Conservation (phyloP, 2,329 filamentous ascomycete species). For the Phialophora tarda region DNA sequence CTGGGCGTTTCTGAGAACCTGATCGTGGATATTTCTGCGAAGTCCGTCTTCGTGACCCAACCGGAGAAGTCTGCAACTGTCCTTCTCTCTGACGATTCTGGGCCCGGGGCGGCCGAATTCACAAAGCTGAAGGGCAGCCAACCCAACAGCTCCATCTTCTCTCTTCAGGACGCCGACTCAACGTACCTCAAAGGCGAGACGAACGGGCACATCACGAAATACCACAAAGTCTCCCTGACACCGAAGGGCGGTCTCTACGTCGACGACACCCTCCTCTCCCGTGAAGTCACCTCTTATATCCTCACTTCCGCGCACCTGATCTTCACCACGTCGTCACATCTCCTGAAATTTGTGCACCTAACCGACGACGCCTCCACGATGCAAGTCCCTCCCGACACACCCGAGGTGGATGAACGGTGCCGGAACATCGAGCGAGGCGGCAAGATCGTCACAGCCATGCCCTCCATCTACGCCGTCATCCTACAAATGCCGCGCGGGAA, state of each 20-base stretch:
- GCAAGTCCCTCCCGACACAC: conserved; percentile 83
- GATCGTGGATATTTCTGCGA: conserved; percentile 26
- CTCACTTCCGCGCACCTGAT: conserved; percentile 82
- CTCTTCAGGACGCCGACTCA: not conserved
- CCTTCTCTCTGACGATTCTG: conserved; percentile 8
- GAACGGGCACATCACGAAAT: conserved; percentile 21
- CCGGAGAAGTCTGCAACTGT: conserved; percentile 19
- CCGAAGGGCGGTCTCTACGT: conserved; percentile 78
- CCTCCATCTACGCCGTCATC: conserved; percentile 81
- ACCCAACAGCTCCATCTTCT: conserved; percentile 29
- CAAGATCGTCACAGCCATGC: conserved; percentile 84
- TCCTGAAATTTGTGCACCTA: conserved; percentile 93
- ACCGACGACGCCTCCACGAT: conserved; percentile 43
- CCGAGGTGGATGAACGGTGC: conserved; percentile 89
- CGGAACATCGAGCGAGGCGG: conserved; percentile 89
- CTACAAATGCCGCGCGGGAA: conserved; percentile 97
- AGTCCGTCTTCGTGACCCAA: conserved; percentile 26
- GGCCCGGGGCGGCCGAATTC: not conserved
- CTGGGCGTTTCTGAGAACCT: conserved; percentile 23
- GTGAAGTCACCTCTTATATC: conserved; percentile 90
- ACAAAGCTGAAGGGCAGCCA: conserved; percentile 16
- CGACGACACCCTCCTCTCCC: conserved; percentile 73
- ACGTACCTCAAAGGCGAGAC: conserved; percentile 6
- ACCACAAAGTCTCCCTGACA: conserved; percentile 65
- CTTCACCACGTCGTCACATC: conserved; percentile 88